Conservation (phyloP, 441 rosid genomes). For the Pelargonium australe region DNA sequence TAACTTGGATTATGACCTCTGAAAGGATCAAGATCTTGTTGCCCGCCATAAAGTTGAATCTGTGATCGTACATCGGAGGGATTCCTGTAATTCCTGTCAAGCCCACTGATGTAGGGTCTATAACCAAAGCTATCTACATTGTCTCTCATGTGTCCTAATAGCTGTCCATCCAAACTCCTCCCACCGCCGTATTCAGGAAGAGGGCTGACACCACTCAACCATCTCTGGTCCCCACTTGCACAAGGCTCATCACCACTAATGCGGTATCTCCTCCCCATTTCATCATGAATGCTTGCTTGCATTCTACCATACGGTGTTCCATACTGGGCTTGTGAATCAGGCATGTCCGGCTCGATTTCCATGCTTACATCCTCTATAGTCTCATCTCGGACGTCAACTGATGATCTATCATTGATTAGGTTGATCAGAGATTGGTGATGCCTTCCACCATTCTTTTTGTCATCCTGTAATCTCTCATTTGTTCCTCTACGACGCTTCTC, state of each 20-base stretch:
- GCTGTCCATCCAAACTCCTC: slow-evolving; percentile 19
- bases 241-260: slow-evolving; percentile 25
- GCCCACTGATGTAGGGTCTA: slow-evolving; percentile 25
- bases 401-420: background rate
- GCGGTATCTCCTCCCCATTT: slow-evolving; percentile 29
- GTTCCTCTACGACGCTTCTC: slow-evolving; percentile 28
- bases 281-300: slow-evolving; percentile 26
- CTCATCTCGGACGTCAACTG: slow-evolving; percentile 5
- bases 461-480: slow-evolving; percentile 26
- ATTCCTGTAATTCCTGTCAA: slow-evolving; percentile 18
- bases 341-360: slow-evolving; percentile 14
- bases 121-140: slow-evolving; percentile 17
- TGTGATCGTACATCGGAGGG: slow-evolving; percentile 23
- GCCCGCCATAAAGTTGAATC: slow-evolving; percentile 28
- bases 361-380: slow-evolving; percentile 15
- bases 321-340: slow-evolving; percentile 22
- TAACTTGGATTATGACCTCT: slow-evolving; percentile 18
- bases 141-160: slow-evolving; percentile 22
- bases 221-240: slow-evolving; percentile 21
- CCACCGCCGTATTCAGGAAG: background rate
- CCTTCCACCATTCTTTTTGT: slow-evolving; percentile 25
- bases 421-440: slow-evolving; percentile 19
- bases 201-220: slow-evolving; percentile 17
- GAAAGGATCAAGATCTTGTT: slow-evolving; percentile 19
- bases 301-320: slow-evolving; percentile 29